Conservation (phyloP, 2,329 filamentous ascomycete genomes). For the Periglandula ipomoeae region DNA sequence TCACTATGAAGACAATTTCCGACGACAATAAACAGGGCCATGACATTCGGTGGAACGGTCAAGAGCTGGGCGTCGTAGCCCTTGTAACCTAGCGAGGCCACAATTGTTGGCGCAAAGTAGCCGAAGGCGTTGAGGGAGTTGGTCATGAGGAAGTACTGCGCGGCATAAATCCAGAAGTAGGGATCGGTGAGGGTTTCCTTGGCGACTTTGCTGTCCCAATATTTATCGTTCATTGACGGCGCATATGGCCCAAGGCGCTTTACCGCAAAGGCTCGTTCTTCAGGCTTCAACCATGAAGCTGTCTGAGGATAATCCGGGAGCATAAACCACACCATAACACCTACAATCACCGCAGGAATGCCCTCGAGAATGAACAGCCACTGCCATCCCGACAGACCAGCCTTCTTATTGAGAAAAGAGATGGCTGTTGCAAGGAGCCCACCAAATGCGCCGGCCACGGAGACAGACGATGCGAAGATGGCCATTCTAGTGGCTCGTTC, state of each 20-base stretch:
- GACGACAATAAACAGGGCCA: slow-evolving; percentile 24
- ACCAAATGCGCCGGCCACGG: slow-evolving; percentile 51
- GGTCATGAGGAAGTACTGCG: slow-evolving; percentile 22
- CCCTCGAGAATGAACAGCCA: slow-evolving; percentile 49
- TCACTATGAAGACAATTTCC: slow-evolving; percentile 23
- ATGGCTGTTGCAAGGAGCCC: slow-evolving; percentile 47
- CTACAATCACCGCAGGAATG: slow-evolving; percentile 20
- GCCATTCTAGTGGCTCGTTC: slow-evolving; percentile 50
- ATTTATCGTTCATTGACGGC: slow-evolving; percentile 24
- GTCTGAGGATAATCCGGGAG: slow-evolving; percentile 26
- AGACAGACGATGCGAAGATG: slow-evolving; percentile 50
- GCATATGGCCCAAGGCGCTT: slow-evolving; percentile 25
- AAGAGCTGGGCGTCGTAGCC: slow-evolving; percentile 24
- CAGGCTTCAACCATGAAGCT: slow-evolving; percentile 21
- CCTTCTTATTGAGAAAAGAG: slow-evolving; percentile 34
- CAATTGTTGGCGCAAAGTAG: slow-evolving; percentile 27
- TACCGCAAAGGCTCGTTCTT: slow-evolving; percentile 24
- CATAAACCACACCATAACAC: slow-evolving; percentile 22
- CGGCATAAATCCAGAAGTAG: slow-evolving; percentile 25
- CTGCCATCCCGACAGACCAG: slow-evolving; percentile 45
- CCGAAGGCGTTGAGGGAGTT: slow-evolving; percentile 26
- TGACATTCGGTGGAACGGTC: slow-evolving; percentile 27
- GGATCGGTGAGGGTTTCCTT: slow-evolving; percentile 22
- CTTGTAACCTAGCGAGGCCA: slow-evolving; percentile 24
- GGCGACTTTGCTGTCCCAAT: slow-evolving; percentile 23